Evolutionary conservation across 2,329 filamentous ascomycete species (phyloP), one percentile per base, ranked within the genome.

Genomic region (Ophiocordyceps camponoti-saundersi): DNA sequence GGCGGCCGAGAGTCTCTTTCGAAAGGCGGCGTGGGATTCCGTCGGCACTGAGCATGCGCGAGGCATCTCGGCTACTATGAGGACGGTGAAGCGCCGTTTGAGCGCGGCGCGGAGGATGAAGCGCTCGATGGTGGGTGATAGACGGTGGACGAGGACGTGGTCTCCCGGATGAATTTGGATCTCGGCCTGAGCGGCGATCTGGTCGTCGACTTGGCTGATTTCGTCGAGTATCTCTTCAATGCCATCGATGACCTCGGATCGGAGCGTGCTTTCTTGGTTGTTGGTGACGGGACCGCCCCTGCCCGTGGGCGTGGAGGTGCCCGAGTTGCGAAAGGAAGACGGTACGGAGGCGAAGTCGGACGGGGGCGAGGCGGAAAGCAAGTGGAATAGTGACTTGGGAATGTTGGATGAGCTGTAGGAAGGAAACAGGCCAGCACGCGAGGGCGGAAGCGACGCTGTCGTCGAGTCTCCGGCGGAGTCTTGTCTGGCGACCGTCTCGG

Each of bases 221-320:
- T 98, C 92, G 59, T 98, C 92, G 62, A 94, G 85, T 50, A 98
- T 88, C 62, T 98, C 92, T 56, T 87, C 81, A 56, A 98, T 95
- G 41, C 89, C 92, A 56, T 92, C 85, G 53, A 95, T 81, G 23
- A 96, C 83, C 63, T 96, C 92, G 15, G 86, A 86, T 50, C 88
- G 84, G 49, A 96, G 71, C 51, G 93, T 83, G 50, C 84, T 75
- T 47, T 69, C 62, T 50, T 71, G 71, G 43, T 69, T 66, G 43
- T 69, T 65, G 16, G 63, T 29, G 26, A 29, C 61, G 53, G 65
- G 64, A 49, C 58, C 20, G 49, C 53, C 52, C 48, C 53, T 53
- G 55, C 61, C 42, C 47, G 68, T 58, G 21, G 73, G 68, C n/a
- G 71, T 74, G 16, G 71, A 74, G 10, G 69, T 57, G 21, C 71